Base-by-base conservation (phyloP, 2,329 filamentous ascomycete species). In the Pochonia chlamydosporia region DNA sequence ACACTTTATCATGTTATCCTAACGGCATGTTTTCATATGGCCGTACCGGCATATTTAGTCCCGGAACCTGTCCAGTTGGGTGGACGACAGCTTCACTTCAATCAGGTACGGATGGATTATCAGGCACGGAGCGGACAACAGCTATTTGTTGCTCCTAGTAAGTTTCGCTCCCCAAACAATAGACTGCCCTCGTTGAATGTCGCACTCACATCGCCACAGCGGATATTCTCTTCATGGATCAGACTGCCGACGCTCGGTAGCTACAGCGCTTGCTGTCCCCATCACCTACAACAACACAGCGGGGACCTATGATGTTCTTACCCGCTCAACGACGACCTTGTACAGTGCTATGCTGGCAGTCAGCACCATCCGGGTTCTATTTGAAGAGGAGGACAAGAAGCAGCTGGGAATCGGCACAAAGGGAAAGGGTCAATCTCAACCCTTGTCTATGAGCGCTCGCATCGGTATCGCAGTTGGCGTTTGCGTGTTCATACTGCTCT, bases 91-190 rank as follows among this genome's bases (percentile, higher is more conserved):
- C 59, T 26, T 60, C 62, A 14, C 50, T 67, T 7, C 54, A 51
- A 2, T 57, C 63, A 21, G 60, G 62, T 31, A 61, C 58, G 3
- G 57, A 63, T 9, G 55, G 60, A 42, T 48, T 49, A 25, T 49
- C 51, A 43, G 51, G 54, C 10, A 55, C 60, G 39, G 60, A 61
- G 24, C 68, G 63, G n/a, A 69, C 64, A 6, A 70, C 67, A 10
- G 65, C 65, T 5, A 55, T 69, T 14, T 70, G 67, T 50, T 70
- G 67, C 44, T 70, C 67, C 46, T 67, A 63, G 67, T 70, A 65
- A 49, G 67, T 64, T 28, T 23, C 6, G 21, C 16, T 14, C 6
- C 5, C 23, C 13, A 11, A 30, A 5, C n/a, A 20, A n/a, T n/a
- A n/a, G n/a, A 16, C 28, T 21, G n/a, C 16, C 14, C 2, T 13